Conservation (phyloP, 192 early-diverging fungal genomes). For the Coemansia sp. region DNA sequence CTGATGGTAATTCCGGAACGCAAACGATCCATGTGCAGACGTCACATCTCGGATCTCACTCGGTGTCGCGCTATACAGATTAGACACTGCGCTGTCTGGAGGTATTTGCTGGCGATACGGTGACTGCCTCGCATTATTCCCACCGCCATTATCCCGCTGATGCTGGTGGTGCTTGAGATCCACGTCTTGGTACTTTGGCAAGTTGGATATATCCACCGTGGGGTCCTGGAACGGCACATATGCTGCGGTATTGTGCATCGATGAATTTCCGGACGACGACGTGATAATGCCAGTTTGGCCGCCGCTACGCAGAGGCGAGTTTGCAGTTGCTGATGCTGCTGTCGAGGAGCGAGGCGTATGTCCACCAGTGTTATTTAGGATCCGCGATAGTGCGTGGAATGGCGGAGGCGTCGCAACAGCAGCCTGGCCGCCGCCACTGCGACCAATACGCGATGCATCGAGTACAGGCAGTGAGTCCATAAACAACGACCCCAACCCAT, state of each 20-base stretch:
- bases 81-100: background rate
- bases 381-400: constrained; percentile 8
- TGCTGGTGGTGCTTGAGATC: no score
- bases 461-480: constrained; percentile 29
- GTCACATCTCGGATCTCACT: background rate
- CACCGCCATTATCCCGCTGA: no score
- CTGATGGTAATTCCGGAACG: background rate
- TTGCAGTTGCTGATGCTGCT: no score
- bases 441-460: constrained; percentile 13
- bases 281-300: background rate
- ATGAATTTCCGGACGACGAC: constrained; percentile 7
- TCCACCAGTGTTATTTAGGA: constrained; percentile 7
- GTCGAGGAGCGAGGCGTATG: constrained; percentile 5
- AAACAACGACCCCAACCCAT: constrained; percentile 45
- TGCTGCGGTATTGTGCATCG: background rate
- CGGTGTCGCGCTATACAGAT: background rate
- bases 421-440: no score
- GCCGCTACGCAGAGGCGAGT: background rate
- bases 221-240: constrained; percentile 58
- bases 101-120: background rate
- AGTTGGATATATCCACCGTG: constrained; percentile 36
- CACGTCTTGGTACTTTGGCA: constrained; percentile 32
- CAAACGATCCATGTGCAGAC: background rate
- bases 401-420: background rate
- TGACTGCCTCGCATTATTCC: no score